Evolutionary conservation across 1,284 basidiomycete species (phyloP).

Genomic region (Marasmius tenuissimus): DNA sequence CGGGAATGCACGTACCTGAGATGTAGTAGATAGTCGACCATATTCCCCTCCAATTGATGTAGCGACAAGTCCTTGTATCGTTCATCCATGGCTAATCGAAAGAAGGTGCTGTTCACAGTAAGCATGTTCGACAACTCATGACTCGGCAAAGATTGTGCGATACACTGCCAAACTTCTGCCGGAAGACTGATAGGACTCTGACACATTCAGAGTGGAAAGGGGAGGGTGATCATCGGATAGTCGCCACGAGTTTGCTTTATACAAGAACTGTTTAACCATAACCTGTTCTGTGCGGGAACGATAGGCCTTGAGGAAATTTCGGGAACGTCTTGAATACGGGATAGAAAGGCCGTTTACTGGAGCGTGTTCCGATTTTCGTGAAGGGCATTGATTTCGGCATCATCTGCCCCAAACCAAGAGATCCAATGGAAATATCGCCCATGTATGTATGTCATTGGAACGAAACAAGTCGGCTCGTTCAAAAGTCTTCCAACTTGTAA

Average conservation of each 20-base stretch:
- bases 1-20: not conserved
- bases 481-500: constrained; percentile 48
- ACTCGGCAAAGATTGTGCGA: constrained; percentile 9
- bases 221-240: not conserved
- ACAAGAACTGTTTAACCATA: not conserved
- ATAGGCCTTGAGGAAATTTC: too few relatives aligned
- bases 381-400: too few relatives aligned
- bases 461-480: constrained; percentile 9
- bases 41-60: not conserved
- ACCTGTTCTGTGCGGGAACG: too few relatives aligned
- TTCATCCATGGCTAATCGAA: constrained; percentile 14
- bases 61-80: constrained; percentile 6
- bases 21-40: not conserved
- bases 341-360: too few relatives aligned
- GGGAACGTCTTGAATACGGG: too few relatives aligned
- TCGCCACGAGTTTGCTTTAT: not conserved
- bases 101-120: constrained; percentile 12
- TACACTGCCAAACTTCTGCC: constrained; percentile 13
- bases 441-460: not conserved
- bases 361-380: too few relatives aligned
- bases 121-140: not conserved
- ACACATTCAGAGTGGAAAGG: not conserved
- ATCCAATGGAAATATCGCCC: not conserved
- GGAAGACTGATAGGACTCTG: constrained; percentile 7
- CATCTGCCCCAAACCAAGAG: too few relatives aligned